Evolutionary conservation across 345 rosid species (phyloP).

Genomic region (Ailanthus altissimus): DNA sequence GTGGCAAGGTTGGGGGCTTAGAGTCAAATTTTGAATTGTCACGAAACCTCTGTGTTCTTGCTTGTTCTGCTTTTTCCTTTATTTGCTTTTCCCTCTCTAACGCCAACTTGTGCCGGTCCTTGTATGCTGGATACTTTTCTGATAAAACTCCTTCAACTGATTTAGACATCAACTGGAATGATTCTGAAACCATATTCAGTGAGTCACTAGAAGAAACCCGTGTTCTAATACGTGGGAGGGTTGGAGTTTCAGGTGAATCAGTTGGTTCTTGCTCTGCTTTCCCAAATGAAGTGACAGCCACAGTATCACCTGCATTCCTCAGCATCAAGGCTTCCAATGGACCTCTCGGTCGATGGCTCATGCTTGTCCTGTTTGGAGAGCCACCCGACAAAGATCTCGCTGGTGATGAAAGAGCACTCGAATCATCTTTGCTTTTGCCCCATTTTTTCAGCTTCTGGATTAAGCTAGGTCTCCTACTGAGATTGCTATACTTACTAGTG

Average conservation of each 20-base stretch:
- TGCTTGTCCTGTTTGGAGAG: slow-evolving; percentile 76
- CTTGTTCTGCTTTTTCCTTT: slow-evolving; percentile 80
- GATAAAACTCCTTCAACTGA: slow-evolving; percentile 72
- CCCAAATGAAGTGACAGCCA: slow-evolving; percentile 88
- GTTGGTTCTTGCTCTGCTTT: slow-evolving; percentile 56
- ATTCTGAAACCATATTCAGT: slow-evolving; percentile 62
- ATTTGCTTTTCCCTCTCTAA: slow-evolving; percentile 85
- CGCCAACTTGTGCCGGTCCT: slow-evolving; percentile 90
- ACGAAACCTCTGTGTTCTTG: slow-evolving; percentile 71
- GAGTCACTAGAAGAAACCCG: slow-evolving; percentile 53
- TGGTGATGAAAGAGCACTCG: slow-evolving; percentile 64
- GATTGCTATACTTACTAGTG: slow-evolving; percentile 65
- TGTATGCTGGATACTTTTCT: slow-evolving; percentile 90
- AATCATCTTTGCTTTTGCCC: slow-evolving; percentile 90
- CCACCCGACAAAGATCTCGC: slow-evolving; percentile 73
- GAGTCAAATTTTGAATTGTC: slow-evolving; percentile 37
- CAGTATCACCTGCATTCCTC: slow-evolving; percentile 76
- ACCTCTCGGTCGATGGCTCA: slow-evolving; percentile 64
- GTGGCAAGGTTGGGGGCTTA: slow-evolving; percentile 48
- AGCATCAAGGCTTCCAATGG: slow-evolving; percentile 90
- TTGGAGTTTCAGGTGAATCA: slow-evolving; percentile 60
- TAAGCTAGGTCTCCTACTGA: slow-evolving; percentile 73
- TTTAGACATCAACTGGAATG: slow-evolving; percentile 91
- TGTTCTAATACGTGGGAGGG: slow-evolving; percentile 57
- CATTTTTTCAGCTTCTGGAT: slow-evolving; percentile 87